Evolutionary conservation across 2,329 filamentous ascomycete species (phyloP).

Genomic region (Paecilomyces niveus): DNA sequence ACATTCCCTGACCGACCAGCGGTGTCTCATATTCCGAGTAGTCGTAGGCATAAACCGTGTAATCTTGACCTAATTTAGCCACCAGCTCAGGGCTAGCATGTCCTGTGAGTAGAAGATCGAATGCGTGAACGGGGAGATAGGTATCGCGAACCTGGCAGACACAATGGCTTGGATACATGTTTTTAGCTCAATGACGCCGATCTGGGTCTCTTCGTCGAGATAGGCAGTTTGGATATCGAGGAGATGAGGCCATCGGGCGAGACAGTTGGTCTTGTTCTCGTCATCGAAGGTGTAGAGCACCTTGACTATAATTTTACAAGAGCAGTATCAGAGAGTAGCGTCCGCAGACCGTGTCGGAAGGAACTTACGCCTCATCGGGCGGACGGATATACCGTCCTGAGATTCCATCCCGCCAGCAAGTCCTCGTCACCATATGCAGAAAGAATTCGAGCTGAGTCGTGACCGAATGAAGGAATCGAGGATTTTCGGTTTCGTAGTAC

Average conservation of each 20-base stretch:
- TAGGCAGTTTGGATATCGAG: constrained; percentile 73
- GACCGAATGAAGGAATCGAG: background rate
- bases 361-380: constrained; percentile 60
- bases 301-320: constrained; percentile 59
- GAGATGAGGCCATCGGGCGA: constrained; percentile 75
- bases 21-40: constrained; percentile 93
- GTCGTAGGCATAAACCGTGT: constrained; percentile 94
- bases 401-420: constrained; percentile 32
- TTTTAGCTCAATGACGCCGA: constrained; percentile 81
- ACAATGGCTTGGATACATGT: constrained; percentile 80
- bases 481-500: constrained; percentile 1
- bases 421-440: constrained; percentile 24
- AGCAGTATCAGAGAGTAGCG: constrained; percentile 8
- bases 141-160: constrained; percentile 46
- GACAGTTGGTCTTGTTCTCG: constrained; percentile 78
- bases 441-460: background rate
- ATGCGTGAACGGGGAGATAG: constrained; percentile 1
- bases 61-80: constrained; percentile 67
- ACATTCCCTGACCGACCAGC: constrained; percentile 88
- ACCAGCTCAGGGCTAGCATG: constrained; percentile 74
- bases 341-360: constrained; percentile 3
- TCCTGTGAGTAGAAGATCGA: constrained; percentile 1
- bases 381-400: constrained; percentile 50
- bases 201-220: constrained; percentile 70
- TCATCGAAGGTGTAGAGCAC: constrained; percentile 94